A percentile compares a stretch with the other conserved stretches of the same genome.
Conservation (phyloP, 2,329 filamentous ascomycete species). For the Alternaria angustiovoidea region DNA sequence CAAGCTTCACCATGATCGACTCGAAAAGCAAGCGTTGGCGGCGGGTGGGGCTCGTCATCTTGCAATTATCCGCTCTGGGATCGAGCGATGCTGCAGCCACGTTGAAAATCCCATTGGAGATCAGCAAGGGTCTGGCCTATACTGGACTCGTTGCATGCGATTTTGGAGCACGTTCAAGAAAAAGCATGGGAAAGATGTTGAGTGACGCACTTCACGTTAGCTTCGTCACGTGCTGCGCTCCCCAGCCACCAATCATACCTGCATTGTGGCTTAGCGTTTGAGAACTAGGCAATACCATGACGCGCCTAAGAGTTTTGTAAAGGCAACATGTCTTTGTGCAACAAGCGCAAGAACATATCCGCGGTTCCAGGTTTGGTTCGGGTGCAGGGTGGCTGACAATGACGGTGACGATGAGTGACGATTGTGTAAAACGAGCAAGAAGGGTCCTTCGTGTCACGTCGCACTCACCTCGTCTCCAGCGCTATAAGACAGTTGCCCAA, state of each 20-base stretch:
- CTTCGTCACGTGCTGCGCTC: conserved; percentile 8
- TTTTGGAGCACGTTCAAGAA: neutral
- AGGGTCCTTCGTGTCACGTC: neutral
- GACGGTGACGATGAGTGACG: conserved; percentile 7
- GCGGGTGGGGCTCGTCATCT: neutral
- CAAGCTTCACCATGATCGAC: neutral
- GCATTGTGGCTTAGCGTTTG: neutral
- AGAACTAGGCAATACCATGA: neutral
- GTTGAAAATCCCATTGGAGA: neutral
- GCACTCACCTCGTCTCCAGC: neutral
- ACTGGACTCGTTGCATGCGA: neutral
- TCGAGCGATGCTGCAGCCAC: neutral
- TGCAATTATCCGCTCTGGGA: neutral
- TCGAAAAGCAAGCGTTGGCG: neutral
- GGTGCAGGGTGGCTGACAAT: neutral
- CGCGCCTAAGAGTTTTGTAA: neutral
- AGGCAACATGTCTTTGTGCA: neutral
- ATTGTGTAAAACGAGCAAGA: neutral
- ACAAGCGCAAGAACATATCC: neutral
- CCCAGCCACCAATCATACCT: neutral
- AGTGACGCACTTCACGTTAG: conserved; percentile 8
- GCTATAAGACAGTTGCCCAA: neutral
- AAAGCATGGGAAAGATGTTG: neutral
- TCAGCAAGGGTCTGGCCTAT: neutral
- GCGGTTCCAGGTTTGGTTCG: neutral